Evolutionary conservation across 495 filamentous ascomycete genomes (phyloP), one percentile per base, ranked within the genome.

Genomic region (Aspergillus biplanus): DNA sequence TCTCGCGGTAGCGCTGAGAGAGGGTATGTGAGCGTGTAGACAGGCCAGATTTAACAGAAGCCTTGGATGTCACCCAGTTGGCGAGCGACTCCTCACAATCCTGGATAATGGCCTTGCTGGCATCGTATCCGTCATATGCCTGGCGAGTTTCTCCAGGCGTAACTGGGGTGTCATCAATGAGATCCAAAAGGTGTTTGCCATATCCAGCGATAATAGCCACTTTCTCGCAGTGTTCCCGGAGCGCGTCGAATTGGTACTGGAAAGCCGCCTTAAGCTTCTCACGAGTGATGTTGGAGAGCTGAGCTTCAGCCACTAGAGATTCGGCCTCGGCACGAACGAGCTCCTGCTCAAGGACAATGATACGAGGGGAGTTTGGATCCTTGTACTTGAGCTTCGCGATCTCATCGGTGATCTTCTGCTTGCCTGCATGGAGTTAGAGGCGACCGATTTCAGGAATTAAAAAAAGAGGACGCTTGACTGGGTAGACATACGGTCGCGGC

Each of bases 311-410:
- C 46, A 99, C 95, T 18, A 99, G 87, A 16, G 96, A 98, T 77
- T 99, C 95, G 71, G 95, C 95, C 76, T 99, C 95, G 65, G 95
- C 96, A 68, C 95, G 95, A 63, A 99, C 95, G 57, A 99, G 90
- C 78, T 99, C 95, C 77, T 98, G 95, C 78, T 99, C 95, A 67
- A 99, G 89, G 37, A 99, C 93, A 57, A 97, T 92, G 57, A 99
- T 98, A 75, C 92, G 93, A 46, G 96, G 93, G 9, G 92, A 97
- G 81, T 96, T 96, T 35, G 95, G 95, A 75, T 99, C 96, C 81
- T 98, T 98, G 87, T 98, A 99, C 78, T 99, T 99, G 58, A 99
- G 86, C 75, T 99, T 95, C 16, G 95, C 94, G 67, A 99, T 98
- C 69, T 98, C 92, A 73, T 99, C 96, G 71, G 92, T 97, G 76